Percentiles rank a stretch among this genome's conserved stretches.
Conservation (phyloP, 495 filamentous ascomycete species). For the Aspergillus heteromorphus region DNA sequence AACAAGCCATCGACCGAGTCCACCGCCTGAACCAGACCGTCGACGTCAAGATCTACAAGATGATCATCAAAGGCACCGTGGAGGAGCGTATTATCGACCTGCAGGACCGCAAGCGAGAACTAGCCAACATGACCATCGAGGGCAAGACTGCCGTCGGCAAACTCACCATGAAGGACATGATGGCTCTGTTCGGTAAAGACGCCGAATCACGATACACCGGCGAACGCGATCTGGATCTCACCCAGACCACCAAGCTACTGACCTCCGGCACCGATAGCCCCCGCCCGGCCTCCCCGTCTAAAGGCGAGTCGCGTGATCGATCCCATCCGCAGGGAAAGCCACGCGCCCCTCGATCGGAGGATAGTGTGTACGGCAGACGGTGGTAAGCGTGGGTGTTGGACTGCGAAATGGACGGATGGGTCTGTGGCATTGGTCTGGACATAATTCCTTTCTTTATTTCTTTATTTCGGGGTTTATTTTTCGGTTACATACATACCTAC, state of each 20-base stretch:
- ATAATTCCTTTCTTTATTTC: too few species aligned
- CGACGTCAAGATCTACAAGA: constrained; percentile 89
- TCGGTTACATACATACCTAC: too few species aligned
- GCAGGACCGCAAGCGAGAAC: constrained; percentile 84
- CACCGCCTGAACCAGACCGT: constrained; percentile 92
- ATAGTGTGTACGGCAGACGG: constrained; percentile 42
- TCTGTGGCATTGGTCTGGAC: not conserved
- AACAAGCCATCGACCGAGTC: constrained; percentile 97
- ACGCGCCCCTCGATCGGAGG: constrained; percentile 24
- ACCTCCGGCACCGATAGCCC: constrained; percentile 8
- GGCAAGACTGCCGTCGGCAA: constrained; percentile 72
- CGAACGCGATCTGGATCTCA: constrained; percentile 27
- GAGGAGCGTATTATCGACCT: constrained; percentile 90
- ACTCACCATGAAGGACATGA: constrained; percentile 86
- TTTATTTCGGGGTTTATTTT: too few species aligned
- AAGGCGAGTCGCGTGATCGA: constrained; percentile 21
- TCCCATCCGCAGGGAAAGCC: constrained; percentile 19
- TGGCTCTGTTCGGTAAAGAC: constrained; percentile 81
- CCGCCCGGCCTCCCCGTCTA: constrained; percentile 1
- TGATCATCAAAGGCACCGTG: constrained; percentile 78
- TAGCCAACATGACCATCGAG: constrained; percentile 81
- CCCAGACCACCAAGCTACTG: constrained; percentile 24
- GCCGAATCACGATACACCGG: constrained; percentile 47
- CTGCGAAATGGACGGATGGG: not conserved
- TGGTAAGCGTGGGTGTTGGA: constrained; percentile 24